These are phyloP conservation scores for Lophiostoma macrostomum DNA, from an alignment of 495 filamentous ascomycete genomes.

Conservation along the genomic window DNA sequence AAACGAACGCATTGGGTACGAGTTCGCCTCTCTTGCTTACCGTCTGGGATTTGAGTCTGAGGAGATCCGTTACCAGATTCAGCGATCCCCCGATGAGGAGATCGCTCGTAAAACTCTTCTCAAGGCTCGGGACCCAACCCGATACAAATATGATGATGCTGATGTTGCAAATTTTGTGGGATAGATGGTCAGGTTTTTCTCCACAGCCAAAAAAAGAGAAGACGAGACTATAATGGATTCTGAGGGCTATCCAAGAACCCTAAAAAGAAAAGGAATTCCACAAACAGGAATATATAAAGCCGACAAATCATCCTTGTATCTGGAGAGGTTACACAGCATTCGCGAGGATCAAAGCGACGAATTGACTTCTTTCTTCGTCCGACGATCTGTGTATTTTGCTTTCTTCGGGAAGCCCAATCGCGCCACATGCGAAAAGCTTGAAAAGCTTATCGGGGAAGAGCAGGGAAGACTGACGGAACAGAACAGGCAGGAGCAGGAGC, in stretches of 20 bases:
- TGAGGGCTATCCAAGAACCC: neutral
- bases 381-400: too few relatives aligned
- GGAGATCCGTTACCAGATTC: neutral
- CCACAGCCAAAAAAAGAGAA: neutral
- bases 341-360: too few relatives aligned
- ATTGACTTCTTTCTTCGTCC: too few relatives aligned
- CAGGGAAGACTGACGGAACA: too few relatives aligned
- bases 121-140: neutral
- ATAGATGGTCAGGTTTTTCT: conserved; percentile 4
- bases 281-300: neutral
- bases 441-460: too few relatives aligned
- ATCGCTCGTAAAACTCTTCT: conserved; percentile 1
- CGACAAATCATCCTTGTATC: too few relatives aligned
- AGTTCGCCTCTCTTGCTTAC: neutral
- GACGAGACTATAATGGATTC: neutral
- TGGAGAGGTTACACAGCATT: too few relatives aligned
- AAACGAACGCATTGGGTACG: neutral
- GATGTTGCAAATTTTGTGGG: neutral
- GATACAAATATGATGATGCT: neutral
- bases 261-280: neutral
- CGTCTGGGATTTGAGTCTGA: conserved; percentile 9
- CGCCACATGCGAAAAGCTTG: too few relatives aligned
- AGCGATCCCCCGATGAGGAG: neutral
- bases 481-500: too few relatives aligned
- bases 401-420: too few relatives aligned